Percentiles rank a stretch among this genome's conserved stretches.
phyloP scores from a whole-genome alignment of 2,329 filamentous ascomycete species.

The Alternaria solani region DNA sequence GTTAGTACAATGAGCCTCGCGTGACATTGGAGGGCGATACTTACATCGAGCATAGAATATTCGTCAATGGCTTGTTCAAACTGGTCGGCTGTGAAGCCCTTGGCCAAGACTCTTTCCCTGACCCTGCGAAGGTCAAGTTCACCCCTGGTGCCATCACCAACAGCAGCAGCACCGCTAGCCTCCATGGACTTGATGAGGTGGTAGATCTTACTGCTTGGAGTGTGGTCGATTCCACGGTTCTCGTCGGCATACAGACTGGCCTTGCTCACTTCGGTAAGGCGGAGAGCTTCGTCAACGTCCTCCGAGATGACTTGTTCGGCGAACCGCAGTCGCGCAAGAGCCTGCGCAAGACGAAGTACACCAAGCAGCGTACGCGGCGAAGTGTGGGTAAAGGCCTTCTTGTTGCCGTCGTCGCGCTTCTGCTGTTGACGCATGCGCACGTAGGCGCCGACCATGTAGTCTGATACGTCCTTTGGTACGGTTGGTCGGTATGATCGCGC shows the following conservation, averaged over 20 bases:
- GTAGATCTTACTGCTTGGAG: conserved; percentile 89
- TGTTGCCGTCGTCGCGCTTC: conserved; percentile 87
- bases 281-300: conserved; percentile 93
- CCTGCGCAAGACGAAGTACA: conserved; percentile 90
- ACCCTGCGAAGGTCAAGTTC: conserved; percentile 90
- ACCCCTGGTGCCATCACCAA: conserved; percentile 73
- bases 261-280: conserved; percentile 92
- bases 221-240: conserved; percentile 68
- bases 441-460: conserved; percentile 97
- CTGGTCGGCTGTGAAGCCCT: conserved; percentile 96
- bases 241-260: conserved; percentile 82
- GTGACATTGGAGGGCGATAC: conserved; percentile 46
- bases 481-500: conserved; percentile 88
- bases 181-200: conserved; percentile 90
- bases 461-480: conserved; percentile 83
- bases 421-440: conserved; percentile 93
- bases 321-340: conserved; percentile 90
- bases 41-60: conserved; percentile 88
- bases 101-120: conserved; percentile 88
- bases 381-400: conserved; percentile 92
- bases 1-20: conserved; percentile 38
- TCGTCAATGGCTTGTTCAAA: conserved; percentile 86
- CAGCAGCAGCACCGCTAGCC: conserved; percentile 81
- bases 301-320: conserved; percentile 83
- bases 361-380: conserved; percentile 93